Conservation (phyloP, 2,329 filamentous ascomycete species). For the Myriosclerotinia curreyana region DNA sequence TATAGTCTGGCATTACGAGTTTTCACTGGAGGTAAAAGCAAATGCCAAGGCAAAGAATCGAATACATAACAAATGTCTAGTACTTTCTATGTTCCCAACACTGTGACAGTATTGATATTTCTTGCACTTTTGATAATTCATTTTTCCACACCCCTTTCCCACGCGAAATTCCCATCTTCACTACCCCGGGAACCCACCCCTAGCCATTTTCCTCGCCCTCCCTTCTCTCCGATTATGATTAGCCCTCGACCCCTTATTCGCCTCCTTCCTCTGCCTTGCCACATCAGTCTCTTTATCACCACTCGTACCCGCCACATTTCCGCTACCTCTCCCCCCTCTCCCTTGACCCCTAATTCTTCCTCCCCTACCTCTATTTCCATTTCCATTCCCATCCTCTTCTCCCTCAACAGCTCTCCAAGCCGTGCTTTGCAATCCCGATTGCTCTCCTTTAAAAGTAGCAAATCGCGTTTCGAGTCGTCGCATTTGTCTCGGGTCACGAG, state of each 20-base stretch:
- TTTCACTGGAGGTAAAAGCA: background rate
- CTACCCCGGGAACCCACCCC: slow-evolving; percentile 45
- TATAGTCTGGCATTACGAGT: background rate
- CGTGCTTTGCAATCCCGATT: slow-evolving; percentile 62
- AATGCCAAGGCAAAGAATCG: background rate
- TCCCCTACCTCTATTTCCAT: slow-evolving; percentile 42
- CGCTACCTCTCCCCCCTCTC: slow-evolving; percentile 52
- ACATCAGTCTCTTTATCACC: slow-evolving; percentile 69
- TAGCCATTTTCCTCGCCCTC: slow-evolving; percentile 62
- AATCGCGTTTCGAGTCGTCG: slow-evolving; percentile 69
- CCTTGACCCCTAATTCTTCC: slow-evolving; percentile 48
- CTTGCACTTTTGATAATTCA: background rate
- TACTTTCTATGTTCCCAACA: background rate
- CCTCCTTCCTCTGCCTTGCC: slow-evolving; percentile 74
- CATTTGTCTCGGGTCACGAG: slow-evolving; percentile 65
- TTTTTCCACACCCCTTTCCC: background rate
- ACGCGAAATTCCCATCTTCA: too few species aligned
- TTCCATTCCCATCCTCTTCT: too few species aligned
- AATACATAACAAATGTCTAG: background rate
- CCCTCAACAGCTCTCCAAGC: slow-evolving; percentile 60
- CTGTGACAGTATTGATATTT: background rate
- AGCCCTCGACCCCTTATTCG: slow-evolving; percentile 74
- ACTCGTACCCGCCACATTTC: slow-evolving; percentile 61
- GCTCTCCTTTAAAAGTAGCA: slow-evolving; percentile 61
- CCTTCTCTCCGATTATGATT: slow-evolving; percentile 83